Evolutionary conservation across 1,284 basidiomycete species (phyloP), one percentile per base, ranked within the genome.

Genomic region (Polyporus tsugae): DNA sequence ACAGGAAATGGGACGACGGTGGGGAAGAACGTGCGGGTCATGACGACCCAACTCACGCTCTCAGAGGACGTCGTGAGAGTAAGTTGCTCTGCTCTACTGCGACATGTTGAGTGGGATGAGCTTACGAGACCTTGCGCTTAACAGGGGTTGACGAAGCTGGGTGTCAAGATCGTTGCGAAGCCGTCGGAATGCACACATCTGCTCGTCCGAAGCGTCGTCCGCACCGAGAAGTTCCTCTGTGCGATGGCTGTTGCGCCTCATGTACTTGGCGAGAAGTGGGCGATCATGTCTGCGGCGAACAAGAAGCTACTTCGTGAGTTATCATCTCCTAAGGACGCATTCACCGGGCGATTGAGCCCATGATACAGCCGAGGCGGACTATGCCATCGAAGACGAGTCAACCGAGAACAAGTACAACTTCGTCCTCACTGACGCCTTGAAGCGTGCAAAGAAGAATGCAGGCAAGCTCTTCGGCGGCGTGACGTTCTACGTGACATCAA

Each of bases 171-270:
- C 68, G 89, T 89, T 2, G 83, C 84, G 2, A 86, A 88, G 59
- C 83, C 91, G 0, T 76, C 79, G 0, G 88, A 94, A 65, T 94
- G 91, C 75, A 95, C 93, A 0, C 92, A 95, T 78, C 83, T 96
- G 25, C 78, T 95, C 52, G 87, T 87, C 11, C 86, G 86, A 52
- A 82, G 82, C 38, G 82, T 95, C 22, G 88, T 91, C 5, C 87
- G 94, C 7, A 96, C 94, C 0, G 92, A 95, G 76, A 96, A 96
- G 76, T 92, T 96, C 76, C 83, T 96, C 2, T 89, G 87, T 73
- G 92, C 92, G 0, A 81, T 95, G 73, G 84, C 90, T 0, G 79
- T 79, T 2, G 87, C 85, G 0, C 90, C 91, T 0, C 83, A 83
- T 71, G 83, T 96, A 61, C 79, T 96, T 17, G 86, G 83, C 3